Conservation (phyloP, 345 rosid species). For the Salix viminalis region DNA sequence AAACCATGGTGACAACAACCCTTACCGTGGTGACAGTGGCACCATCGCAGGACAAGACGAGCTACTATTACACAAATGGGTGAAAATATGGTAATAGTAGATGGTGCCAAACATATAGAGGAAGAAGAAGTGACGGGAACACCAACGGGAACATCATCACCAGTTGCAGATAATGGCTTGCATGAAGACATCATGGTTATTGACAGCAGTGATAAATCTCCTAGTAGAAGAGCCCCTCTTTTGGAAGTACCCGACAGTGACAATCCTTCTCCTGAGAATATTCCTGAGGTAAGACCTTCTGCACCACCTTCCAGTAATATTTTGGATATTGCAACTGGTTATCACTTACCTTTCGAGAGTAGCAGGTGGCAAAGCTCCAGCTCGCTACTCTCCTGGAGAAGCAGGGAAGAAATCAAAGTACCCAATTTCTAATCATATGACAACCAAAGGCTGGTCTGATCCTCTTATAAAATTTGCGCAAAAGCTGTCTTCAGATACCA, state of each 20-base stretch:
- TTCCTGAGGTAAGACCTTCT: background rate
- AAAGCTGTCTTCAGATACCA: too few species aligned
- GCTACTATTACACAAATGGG: fast-evolving
- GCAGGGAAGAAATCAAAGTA: background rate
- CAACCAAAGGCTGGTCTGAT: background rate
- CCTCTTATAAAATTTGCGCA: background rate
- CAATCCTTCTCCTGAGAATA: background rate
- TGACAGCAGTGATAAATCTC: too few species aligned
- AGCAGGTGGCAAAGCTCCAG: background rate
- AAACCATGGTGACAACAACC: too few species aligned
- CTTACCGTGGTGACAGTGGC: too few species aligned
- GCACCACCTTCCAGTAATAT: too few species aligned
- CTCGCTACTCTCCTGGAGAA: background rate
- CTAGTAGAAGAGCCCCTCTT: background rate
- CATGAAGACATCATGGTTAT: too few species aligned
- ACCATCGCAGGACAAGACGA: fast-evolving
- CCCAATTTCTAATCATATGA: background rate
- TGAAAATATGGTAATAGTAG: fast-evolving
- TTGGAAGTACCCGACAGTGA: background rate
- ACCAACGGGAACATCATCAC: too few species aligned
- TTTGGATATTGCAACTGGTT: background rate
- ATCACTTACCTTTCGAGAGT: background rate
- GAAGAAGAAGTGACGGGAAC: background rate
- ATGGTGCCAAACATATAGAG: too few species aligned
- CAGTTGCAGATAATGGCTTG: too few species aligned